Conservation (phyloP, 108 stramenopile genomes). For the Fistulifera pelliculosa region DNA sequence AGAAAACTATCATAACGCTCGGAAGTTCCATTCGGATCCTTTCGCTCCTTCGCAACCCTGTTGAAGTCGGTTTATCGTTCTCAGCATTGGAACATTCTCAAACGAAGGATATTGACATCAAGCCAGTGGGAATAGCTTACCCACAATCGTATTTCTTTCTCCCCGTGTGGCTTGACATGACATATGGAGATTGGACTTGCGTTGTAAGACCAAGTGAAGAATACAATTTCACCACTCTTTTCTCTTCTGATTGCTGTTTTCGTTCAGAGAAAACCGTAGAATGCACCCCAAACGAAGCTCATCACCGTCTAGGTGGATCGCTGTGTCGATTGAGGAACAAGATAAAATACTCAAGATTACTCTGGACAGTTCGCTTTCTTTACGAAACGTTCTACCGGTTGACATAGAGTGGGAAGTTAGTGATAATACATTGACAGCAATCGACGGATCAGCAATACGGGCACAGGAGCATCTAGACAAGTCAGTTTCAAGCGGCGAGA, state of each 20-base stretch:
- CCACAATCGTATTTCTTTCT: constrained; percentile 28
- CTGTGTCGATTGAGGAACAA: background rate
- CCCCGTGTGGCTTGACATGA: constrained; percentile 47
- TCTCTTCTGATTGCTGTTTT: too few species aligned
- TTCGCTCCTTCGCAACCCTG: constrained; percentile 21
- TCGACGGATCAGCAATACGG: constrained; percentile 11
- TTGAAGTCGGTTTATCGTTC: constrained; percentile 43
- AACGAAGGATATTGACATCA: background rate
- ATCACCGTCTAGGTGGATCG: background rate
- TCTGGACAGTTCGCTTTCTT: constrained; percentile 36
- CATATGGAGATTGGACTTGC: background rate
- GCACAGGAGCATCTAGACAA: background rate
- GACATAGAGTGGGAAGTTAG: constrained; percentile 26
- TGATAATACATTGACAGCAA: background rate
- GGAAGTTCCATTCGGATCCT: constrained; percentile 43
- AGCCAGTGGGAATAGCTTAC: constrained; percentile 21
- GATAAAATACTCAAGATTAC: constrained; percentile 10
- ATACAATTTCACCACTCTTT: background rate
- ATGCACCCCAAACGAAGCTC: background rate
- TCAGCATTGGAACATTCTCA: background rate
- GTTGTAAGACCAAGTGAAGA: background rate
- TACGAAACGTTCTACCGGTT: constrained; percentile 52
- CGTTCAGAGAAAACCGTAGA: constrained; percentile 5
- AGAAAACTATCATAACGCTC: constrained; percentile 57
- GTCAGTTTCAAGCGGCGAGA: constrained; percentile 17